Evolutionary conservation across 108 stramenopile species (phyloP).

Genomic region (Pseudonitzschia pungens): DNA sequence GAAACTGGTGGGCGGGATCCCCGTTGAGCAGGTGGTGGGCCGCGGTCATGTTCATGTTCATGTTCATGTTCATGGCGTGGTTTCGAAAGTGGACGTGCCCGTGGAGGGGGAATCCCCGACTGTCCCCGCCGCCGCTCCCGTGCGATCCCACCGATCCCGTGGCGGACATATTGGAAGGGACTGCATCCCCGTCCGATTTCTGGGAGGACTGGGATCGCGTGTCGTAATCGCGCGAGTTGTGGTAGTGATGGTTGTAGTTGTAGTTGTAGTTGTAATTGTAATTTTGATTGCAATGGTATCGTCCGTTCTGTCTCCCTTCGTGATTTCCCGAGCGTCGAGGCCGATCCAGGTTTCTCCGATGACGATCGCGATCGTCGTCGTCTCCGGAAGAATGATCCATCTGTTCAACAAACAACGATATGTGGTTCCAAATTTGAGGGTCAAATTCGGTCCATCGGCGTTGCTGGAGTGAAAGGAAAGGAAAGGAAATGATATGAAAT

Average conservation of each 20-base stretch:
- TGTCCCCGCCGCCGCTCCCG: slow-evolving; percentile 16
- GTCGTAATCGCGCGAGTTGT: slow-evolving; percentile 12
- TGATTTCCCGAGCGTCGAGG: background rate
- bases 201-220: slow-evolving; percentile 20
- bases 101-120: slow-evolving; percentile 7
- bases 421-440: background rate
- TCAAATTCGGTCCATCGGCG: background rate
- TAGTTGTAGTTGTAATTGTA: background rate
- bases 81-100: slow-evolving; percentile 15
- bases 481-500: no score
- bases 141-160: slow-evolving; percentile 24
- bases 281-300: background rate
- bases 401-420: no score
- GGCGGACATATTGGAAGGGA: slow-evolving; percentile 10
- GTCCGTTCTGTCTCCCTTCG: slow-evolving; percentile 1
- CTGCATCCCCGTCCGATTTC: background rate
- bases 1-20: slow-evolving; percentile 29
- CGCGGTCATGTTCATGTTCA: background rate
- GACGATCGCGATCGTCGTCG: background rate
- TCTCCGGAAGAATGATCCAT: slow-evolving; percentile 7
- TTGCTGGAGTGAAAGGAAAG: no score
- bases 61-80: background rate
- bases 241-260: background rate
- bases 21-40: slow-evolving; percentile 28
- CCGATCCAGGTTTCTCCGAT: background rate